These are phyloP conservation scores for Steccherinum ochraceum DNA, from an alignment of 768 basidiomycete genomes.

Conservation along the genomic window DNA sequence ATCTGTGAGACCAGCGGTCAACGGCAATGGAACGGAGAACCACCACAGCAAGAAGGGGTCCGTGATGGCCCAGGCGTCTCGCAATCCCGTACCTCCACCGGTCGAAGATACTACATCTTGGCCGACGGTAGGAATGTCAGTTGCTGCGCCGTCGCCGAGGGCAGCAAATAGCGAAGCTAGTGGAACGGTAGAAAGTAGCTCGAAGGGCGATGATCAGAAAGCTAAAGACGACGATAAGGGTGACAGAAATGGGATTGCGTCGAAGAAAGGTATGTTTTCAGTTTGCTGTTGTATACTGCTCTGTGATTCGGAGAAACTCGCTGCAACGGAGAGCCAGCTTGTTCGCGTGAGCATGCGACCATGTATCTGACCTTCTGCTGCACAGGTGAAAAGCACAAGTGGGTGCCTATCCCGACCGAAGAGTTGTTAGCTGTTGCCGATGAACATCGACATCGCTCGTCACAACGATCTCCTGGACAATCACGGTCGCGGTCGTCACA, in stretches of 20 bases:
- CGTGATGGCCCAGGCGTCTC: too few species aligned
- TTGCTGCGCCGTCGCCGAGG: conserved; percentile 7
- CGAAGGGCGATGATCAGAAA: conserved; percentile 14
- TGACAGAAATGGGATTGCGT: background rate
- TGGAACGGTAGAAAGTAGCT: too few species aligned
- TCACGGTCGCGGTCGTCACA: conserved; percentile 18
- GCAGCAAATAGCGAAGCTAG: conserved; percentile 11
- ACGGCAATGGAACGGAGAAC: too few species aligned
- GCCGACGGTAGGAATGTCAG: conserved; percentile 39
- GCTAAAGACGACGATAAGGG: conserved; percentile 11
- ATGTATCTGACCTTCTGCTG: too few species aligned
- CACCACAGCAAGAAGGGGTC: too few species aligned
- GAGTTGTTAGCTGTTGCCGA: conserved; percentile 52
- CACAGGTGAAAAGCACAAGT: conserved; percentile 53
- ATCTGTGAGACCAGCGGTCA: too few species aligned
- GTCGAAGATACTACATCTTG: conserved; percentile 32
- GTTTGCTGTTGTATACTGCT: too few species aligned
- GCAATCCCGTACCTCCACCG: conserved; percentile 22
- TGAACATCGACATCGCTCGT: conserved; percentile 20
- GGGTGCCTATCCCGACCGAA: conserved; percentile 51
- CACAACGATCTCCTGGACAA: conserved; percentile 18
- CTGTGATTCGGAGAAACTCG: too few species aligned
- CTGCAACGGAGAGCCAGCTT: too few species aligned
- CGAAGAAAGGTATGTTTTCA: background rate
- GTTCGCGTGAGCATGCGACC: too few species aligned